phyloP scores from a whole-genome alignment of 164 flowering plant genomes.

The Chimonanthus praecox region DNA sequence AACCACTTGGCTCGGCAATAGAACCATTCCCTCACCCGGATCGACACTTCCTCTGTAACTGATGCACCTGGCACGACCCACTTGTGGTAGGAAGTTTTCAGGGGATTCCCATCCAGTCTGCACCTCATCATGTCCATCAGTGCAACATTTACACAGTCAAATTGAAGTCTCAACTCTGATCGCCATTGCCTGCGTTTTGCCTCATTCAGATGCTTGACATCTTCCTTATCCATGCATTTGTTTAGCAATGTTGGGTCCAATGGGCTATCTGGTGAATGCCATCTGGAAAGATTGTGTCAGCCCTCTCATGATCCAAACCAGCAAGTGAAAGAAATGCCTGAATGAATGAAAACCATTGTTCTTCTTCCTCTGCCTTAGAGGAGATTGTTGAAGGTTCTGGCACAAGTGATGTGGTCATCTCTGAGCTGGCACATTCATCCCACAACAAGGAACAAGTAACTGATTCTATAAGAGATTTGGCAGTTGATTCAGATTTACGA shows the following conservation, averaged over 20 bases:
- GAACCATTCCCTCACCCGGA: conserved; percentile 30
- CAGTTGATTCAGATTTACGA: conserved; percentile 48
- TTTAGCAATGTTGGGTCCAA: conserved; percentile 67
- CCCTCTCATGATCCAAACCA: conserved; percentile 38
- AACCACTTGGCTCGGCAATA: conserved; percentile 21
- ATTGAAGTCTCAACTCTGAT: conserved; percentile 65
- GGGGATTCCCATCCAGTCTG: conserved; percentile 16
- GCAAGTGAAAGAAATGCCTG: conserved; percentile 48
- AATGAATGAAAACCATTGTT: conserved; percentile 45
- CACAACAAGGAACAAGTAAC: conserved; percentile 72
- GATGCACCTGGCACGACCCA: conserved; percentile 6
- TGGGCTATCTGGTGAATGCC: conserved; percentile 75
- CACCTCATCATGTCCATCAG: conserved; percentile 40
- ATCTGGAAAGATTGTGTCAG: conserved; percentile 31
- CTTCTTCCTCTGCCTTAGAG: conserved; percentile 33
- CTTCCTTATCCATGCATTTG: conserved; percentile 32
- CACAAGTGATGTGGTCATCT: conserved; percentile 28
- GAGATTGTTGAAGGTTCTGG: conserved; percentile 19
- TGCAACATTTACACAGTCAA: conserved; percentile 76
- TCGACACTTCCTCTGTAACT: conserved; percentile 26
- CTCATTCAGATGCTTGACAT: conserved; percentile 39
- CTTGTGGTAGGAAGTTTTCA: conserved; percentile 8
- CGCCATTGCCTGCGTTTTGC: conserved; percentile 55
- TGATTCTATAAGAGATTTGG: conserved; percentile 79
- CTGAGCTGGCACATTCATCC: conserved; percentile 43